These are phyloP conservation scores for Plasmodium adleri DNA, from an alignment of 169 alveolate species.

Conservation along the genomic window DNA sequence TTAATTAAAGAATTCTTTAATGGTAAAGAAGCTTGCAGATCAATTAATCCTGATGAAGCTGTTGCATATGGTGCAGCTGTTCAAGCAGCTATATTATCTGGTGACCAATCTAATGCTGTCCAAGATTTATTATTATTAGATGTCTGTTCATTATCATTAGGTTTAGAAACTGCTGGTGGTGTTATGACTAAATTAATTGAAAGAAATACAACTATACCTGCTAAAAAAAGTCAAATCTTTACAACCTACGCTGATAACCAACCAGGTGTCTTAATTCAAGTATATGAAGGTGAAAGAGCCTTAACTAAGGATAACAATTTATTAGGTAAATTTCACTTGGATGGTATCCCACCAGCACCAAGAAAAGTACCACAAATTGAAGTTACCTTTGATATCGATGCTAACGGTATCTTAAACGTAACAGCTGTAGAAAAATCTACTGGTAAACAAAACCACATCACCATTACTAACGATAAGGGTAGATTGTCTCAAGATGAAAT, in stretches of 20 bases:
- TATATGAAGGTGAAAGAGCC: conserved; percentile 97
- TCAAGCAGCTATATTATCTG: conserved; percentile 94
- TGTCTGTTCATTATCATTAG: conserved; percentile 95
- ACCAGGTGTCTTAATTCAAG: conserved; percentile 97
- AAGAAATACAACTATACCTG: conserved; percentile 96
- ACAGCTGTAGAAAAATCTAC: conserved; percentile 97
- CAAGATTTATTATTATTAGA: conserved; percentile 94
- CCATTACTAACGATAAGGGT: conserved; percentile 98
- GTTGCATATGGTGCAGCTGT: conserved; percentile 98
- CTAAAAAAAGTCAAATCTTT: conserved; percentile 95
- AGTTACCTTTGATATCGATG: conserved; percentile 97
- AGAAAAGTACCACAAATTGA: conserved; percentile 99
- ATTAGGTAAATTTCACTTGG: conserved; percentile 97
- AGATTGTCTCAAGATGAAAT: conserved; percentile 95
- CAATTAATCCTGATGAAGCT: conserved; percentile 97
- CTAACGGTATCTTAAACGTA: conserved; percentile 97
- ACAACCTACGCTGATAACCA: conserved; percentile 97
- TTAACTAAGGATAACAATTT: conserved; percentile 97
- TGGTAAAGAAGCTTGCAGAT: conserved; percentile 94
- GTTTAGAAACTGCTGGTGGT: conserved; percentile 97
- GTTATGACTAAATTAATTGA: conserved; percentile 94
- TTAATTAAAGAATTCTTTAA: conserved; percentile 94
- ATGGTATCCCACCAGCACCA: conserved; percentile 99
- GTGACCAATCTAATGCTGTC: conserved; percentile 92
- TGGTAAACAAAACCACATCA: conserved; percentile 94